These are phyloP conservation scores for Neofusicoccum laricinum DNA, from an alignment of 2,329 filamentous ascomycete genomes.

Conservation along the genomic window DNA sequence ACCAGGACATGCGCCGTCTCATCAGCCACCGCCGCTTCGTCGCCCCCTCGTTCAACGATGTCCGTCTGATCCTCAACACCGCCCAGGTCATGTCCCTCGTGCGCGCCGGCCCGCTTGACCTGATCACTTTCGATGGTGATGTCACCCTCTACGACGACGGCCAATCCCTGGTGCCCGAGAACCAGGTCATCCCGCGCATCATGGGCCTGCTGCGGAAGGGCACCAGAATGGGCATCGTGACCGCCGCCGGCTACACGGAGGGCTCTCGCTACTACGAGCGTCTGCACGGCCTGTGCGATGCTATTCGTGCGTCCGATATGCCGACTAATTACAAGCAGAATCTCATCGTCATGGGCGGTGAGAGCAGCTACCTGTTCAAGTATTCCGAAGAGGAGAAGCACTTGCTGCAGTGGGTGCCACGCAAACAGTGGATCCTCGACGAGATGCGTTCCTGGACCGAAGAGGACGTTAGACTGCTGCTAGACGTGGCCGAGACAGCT, in stretches of 20 bases:
- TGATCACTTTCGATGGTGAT: conserved; percentile 96
- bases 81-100: conserved; percentile 93
- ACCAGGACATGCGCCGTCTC: conserved; percentile 79
- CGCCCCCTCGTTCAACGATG: conserved; percentile 94
- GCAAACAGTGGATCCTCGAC: conserved; percentile 68
- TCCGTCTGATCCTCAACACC: conserved; percentile 88
- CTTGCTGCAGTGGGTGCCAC: conserved; percentile 64
- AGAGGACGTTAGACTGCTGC: conserved; percentile 70
- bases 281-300: conserved; percentile 81
- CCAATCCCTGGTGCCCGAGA: conserved; percentile 69
- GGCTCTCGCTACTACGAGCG: conserved; percentile 82
- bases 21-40: conserved; percentile 93
- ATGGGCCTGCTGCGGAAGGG: conserved; percentile 70
- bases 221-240: conserved; percentile 91
- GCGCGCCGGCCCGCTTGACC: conserved; percentile 66
- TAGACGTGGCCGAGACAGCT: conserved; percentile 84
- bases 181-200: conserved; percentile 70
- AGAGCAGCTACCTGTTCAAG: conserved; percentile 92
- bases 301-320: conserved; percentile 64
- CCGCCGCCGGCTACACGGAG: conserved; percentile 90
- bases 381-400: conserved; percentile 59
- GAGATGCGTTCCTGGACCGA: conserved; percentile 79
- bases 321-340: conserved; percentile 68
- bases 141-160: conserved; percentile 89
- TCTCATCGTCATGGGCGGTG: conserved; percentile 89